phyloP scores from a whole-genome alignment of 495 filamentous ascomycete species.

The Hypoxylon trugodes region DNA sequence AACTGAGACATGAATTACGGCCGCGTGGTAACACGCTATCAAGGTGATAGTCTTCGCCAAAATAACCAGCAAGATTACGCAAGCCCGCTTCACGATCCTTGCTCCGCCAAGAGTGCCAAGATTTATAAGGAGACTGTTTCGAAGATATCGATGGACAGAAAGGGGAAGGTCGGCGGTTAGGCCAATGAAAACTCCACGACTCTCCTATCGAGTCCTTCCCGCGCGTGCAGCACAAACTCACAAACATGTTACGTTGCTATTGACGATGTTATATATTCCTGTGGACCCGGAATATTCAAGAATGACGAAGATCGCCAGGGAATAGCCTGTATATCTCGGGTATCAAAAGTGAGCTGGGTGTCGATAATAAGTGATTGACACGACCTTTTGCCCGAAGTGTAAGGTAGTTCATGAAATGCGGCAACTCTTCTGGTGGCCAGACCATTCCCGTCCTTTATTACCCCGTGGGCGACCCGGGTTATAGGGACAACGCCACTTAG shows the following conservation, averaged over 20 bases:
- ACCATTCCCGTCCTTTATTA: constrained; percentile 11
- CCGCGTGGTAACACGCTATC: constrained; percentile 2
- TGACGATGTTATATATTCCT: constrained; percentile 35
- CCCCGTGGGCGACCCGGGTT: constrained; percentile 16
- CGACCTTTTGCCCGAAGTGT: constrained; percentile 20
- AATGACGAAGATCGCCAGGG: constrained; percentile 29
- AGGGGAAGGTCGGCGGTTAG: constrained; percentile 16
- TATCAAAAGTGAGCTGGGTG: constrained; percentile 18
- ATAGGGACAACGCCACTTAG: constrained; percentile 9
- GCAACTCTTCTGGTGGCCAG: constrained; percentile 4
- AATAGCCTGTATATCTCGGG: constrained; percentile 30
- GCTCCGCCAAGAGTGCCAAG: constrained; percentile 11
- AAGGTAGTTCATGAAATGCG: constrained; percentile 1
- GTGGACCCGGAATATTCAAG: constrained; percentile 20
- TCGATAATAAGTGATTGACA: constrained; percentile 18
- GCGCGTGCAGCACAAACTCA: constrained; percentile 9
- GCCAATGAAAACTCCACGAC: constrained; percentile 22
- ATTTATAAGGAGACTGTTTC: constrained; percentile 5
- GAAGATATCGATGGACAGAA: constrained; percentile 32
- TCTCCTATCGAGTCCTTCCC: constrained; percentile 21
- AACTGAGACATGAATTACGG: not conserved
- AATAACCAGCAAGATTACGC: constrained; percentile 22
- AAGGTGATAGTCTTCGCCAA: not conserved
- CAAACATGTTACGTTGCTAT: constrained; percentile 36
- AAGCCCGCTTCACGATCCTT: constrained; percentile 24